phyloP scores from a whole-genome alignment of 2,329 filamentous ascomycete species.

The Xylariaceae sp. region DNA sequence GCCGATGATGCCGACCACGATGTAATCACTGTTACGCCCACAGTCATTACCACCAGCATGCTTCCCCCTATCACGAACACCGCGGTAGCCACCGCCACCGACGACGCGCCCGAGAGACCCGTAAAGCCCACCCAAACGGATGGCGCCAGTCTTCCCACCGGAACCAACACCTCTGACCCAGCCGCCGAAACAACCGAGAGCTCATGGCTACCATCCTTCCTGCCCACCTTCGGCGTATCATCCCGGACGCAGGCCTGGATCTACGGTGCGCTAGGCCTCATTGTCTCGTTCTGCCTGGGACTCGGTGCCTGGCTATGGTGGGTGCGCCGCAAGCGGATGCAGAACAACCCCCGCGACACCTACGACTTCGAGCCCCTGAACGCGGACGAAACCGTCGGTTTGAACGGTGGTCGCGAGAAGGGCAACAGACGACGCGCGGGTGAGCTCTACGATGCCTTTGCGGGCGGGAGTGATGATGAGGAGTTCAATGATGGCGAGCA shows the following conservation, averaged over 20 bases:
- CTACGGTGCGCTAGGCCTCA: slow-evolving; percentile 78
- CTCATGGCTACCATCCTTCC: slow-evolving; percentile 76
- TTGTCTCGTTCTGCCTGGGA: slow-evolving; percentile 74
- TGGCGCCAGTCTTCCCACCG: slow-evolving; percentile 28
- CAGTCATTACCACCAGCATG: slow-evolving; percentile 59
- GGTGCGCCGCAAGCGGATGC: slow-evolving; percentile 69
- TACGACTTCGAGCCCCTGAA: slow-evolving; percentile 95
- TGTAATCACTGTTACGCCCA: slow-evolving; percentile 56
- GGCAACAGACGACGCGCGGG: slow-evolving; percentile 61
- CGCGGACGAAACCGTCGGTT: slow-evolving; percentile 64
- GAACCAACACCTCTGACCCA: slow-evolving; percentile 29
- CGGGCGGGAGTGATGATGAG: slow-evolving; percentile 75
- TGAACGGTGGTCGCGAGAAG: slow-evolving; percentile 41
- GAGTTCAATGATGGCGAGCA: slow-evolving; percentile 46
- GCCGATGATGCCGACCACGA: slow-evolving; percentile 81
- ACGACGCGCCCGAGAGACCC: slow-evolving; percentile 61
- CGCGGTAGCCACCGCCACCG: slow-evolving; percentile 41
- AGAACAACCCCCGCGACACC: slow-evolving; percentile 69
- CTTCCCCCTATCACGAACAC: slow-evolving; percentile 46
- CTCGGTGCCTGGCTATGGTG: slow-evolving; percentile 78
- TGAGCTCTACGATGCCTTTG: slow-evolving; percentile 96
- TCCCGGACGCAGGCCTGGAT: slow-evolving; percentile 91
- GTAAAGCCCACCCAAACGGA: slow-evolving; percentile 39
- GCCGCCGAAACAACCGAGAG: slow-evolving; percentile 37
- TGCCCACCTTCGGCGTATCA: slow-evolving; percentile 85